Base-by-base conservation (phyloP, 805 yeast genomes). In the Isabelozyma gotoi region DNA sequence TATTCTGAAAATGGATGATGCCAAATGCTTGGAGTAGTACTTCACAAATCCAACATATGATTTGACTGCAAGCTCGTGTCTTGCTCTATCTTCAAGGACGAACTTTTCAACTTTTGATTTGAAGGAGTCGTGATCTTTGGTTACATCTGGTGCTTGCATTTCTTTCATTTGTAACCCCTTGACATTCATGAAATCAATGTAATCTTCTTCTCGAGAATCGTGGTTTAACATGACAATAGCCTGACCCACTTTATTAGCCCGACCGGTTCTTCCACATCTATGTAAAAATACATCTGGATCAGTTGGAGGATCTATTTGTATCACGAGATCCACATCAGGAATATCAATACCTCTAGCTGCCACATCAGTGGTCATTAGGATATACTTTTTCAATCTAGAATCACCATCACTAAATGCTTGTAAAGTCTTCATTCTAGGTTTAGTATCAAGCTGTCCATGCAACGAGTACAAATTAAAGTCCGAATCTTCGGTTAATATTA, bases 321-420 rank as follows among this genome's bases (percentile, higher is more conserved):
- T 68, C 3, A 92, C 98, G 19, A 91, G 66, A 57, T 94, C 98
- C 7, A 94, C 97, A 42, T 91, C 94, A 0, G 96, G 96, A 20
- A 94, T 84, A 68, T 94, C 99, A 17, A 94, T 79, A 35, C 99
- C 99, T 59, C 99, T 77, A 0, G 98, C 97, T 0, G 99, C 97
- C n/a, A 94, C 97, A 72, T 94, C 99, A 0, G 99, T 94, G 2
- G 99, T 90, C 65, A 94, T 69, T 18, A 94, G 65, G 0, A 92
- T 79, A 7, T 83, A 72, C 49, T 81, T 83, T 2, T 65, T 63
- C 6, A 59, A 56, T 33, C 41, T 38, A 1, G 60, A 47, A 37
- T 69, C 76, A 4, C 76, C 72, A 1, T 74, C 74, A 0, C 82
- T 60, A 58, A 92, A 94, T 27, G 63, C 67, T 8, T 73, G 72